Conservation (phyloP, 768 basidiomycete genomes). For the Hygrophoropsis aurantiaca region DNA sequence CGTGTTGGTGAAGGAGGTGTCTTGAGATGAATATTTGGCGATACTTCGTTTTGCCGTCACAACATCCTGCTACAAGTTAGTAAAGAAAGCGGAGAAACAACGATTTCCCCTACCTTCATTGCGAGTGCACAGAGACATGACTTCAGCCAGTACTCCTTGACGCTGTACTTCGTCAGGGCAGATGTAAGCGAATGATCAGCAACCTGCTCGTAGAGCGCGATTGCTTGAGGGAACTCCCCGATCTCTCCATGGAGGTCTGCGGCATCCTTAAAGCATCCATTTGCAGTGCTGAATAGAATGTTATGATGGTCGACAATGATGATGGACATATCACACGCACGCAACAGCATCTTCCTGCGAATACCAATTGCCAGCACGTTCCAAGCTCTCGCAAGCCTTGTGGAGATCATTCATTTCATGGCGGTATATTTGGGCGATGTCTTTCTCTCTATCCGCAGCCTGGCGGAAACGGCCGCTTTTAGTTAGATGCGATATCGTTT, state of each 20-base stretch:
- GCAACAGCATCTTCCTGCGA: slow-evolving; percentile 95
- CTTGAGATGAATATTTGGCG: slow-evolving; percentile 74
- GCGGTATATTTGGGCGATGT: slow-evolving; percentile 93
- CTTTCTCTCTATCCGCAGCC: slow-evolving; percentile 96
- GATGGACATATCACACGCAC: no score
- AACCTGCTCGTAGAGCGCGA: slow-evolving; percentile 87
- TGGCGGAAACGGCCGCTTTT: slow-evolving; percentile 90
- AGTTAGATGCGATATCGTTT: slow-evolving; percentile 83
- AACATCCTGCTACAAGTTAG: slow-evolving; percentile 57
- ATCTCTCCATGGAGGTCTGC: slow-evolving; percentile 93
- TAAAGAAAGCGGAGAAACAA: not conserved
- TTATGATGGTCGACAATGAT: not conserved
- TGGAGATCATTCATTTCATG: slow-evolving; percentile 76
- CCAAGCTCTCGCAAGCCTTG: slow-evolving; percentile 88
- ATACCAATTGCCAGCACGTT: slow-evolving; percentile 95
- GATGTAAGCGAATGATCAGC: slow-evolving; percentile 80
- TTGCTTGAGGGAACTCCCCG: slow-evolving; percentile 81
- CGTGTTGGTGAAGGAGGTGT: slow-evolving; percentile 82
- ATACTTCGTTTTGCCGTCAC: slow-evolving; percentile 82
- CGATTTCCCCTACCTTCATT: slow-evolving; percentile 61
- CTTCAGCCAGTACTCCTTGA: slow-evolving; percentile 96
- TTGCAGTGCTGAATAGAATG: slow-evolving; percentile 71
- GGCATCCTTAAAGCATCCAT: slow-evolving; percentile 93
- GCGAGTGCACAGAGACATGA: slow-evolving; percentile 87
- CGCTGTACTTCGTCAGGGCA: slow-evolving; percentile 93